Evolutionary conservation across 2,329 filamentous ascomycete genomes (phyloP), one percentile per base, ranked within the genome.

Genomic region (Cercospora beticola): DNA sequence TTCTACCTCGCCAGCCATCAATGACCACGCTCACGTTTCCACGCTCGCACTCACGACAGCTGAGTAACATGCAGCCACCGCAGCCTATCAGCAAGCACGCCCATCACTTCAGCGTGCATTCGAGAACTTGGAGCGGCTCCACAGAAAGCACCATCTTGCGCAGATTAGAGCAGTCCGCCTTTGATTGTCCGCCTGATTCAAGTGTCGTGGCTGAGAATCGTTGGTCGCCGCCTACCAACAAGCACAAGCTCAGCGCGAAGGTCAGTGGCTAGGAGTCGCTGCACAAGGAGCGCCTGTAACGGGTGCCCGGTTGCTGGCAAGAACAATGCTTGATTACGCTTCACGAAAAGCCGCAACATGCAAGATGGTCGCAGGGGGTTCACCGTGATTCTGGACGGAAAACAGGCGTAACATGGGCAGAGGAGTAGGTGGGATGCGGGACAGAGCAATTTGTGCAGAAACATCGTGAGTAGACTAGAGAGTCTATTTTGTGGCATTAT

Each of bases 131-230:
- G 33, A 66, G 67, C 46, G 63, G 43, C 7, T 69, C 67, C 7
- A 66, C 67, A 5, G 67, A 69, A 9, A 66, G 63, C 31, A 69
- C 67, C 12, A 59, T 66, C 12, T 40, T 30, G 31, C 63, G 67
- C 18, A 59, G 67, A 30, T 23, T 69, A 28, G 67, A 66, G 52
- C 63, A 69, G 23, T 66, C 63, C 31, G 54, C 31, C 28, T 12
- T 58, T 30, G 67, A 66, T 31, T 57, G 16, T 36, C 28, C 18
- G 16, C 14, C 33, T 12, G 54, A 57, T 12, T 52, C 46, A 23
- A 10, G 18, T 12, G 18, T 23, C 46, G 12, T 12, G 18, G 21
- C 10, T 52, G 46, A 52, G 12, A 52, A 52, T 21, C 8, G 46
- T 23, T 21, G 46, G 46, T 23, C 21, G 46, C 21, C 18, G 21